Evolutionary conservation across 1,284 basidiomycete genomes (phyloP).

Genomic region (Heliocybe sulcata): DNA sequence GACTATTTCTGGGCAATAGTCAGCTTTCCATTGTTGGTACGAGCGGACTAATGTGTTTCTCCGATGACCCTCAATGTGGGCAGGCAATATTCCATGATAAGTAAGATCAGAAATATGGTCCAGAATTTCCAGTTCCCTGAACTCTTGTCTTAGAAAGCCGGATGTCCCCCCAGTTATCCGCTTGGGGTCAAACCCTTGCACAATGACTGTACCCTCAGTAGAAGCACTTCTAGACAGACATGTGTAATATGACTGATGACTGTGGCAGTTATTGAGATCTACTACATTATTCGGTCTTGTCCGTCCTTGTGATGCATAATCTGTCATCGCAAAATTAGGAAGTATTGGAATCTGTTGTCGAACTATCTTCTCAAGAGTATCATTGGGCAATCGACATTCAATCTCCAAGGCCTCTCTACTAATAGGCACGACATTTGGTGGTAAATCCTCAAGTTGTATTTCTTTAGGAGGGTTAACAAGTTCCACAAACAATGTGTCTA

Average conservation of each 20-base stretch:
- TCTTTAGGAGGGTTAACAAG: conserved; percentile 20
- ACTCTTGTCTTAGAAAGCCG: conserved; percentile 18
- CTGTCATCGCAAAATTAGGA: conserved; percentile 34
- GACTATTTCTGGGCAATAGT: conserved; percentile 10
- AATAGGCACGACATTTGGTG: conserved; percentile 31
- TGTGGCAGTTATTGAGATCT: conserved; percentile 21
- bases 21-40: conserved; percentile 11
- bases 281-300: conserved; percentile 25
- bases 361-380: conserved; percentile 11
- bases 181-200: conserved; percentile 18
- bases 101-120: conserved; percentile 22
- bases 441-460: conserved; percentile 24
- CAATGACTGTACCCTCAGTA: conserved; percentile 23
- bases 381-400: conserved; percentile 2
- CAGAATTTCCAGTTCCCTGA: conserved; percentile 22
- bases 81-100: conserved; percentile 14
- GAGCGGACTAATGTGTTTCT: conserved; percentile 12
- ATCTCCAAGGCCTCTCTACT: not conserved
- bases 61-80: conserved; percentile 10
- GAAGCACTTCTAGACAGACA: conserved; percentile 23
- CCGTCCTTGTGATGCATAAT: conserved; percentile 31
- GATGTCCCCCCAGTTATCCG: conserved; percentile 15
- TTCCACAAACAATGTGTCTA: conserved; percentile 29
- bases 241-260: conserved; percentile 27
- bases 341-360: conserved; percentile 26